Evolutionary conservation across 768 basidiomycete genomes (phyloP), one percentile per base, ranked within the genome.

Genomic region (Agaricus sinodeliciosus): DNA sequence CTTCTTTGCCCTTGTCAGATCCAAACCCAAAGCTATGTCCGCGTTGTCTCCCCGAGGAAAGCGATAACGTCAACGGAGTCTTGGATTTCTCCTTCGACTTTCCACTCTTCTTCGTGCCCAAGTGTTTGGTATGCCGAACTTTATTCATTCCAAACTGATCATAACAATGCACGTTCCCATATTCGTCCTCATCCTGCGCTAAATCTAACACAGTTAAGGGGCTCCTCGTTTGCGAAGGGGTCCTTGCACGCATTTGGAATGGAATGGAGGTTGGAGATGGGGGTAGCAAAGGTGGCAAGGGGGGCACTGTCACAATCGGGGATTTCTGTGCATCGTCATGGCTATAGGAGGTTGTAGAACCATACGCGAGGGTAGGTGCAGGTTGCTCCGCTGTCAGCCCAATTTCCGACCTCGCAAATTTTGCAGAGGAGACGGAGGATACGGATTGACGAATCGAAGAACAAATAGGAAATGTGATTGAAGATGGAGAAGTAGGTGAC

Each of bases 41-140:
- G 18, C 47, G 52, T 19, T 54, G 43, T 37, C 48, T 28, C 25
- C 46, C 48, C 9, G 43, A 51, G 9, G 34, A 48, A 36, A 25
- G 48, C 7, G 43, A 35, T 3, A 52, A 15, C 19, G 49, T 46
- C 8, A 43, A 22, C 22, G 31, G 45, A 26, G 4, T 25, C 25
- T 46, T 46, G 28, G 8, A 26, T 43, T 54, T 55, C 37, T 54
- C 48, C 46, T 51, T 43, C 51, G 27, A 28, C 11, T 27, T 46
- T 5, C 49, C 41, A 35, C 36, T 35, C 19, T 42, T 57, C n/a
- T 25, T 28, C 42, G 46, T 40, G 4, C 52, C 3, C 18, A 54
- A 11, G 12, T n/a, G 15, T 40, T 16, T 41, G 25, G 36, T 19
- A 26, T 19, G 22, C 31, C 50, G 45, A 37, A 28, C 18, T 6